Evolutionary conservation across 441 rosid species (phyloP), one percentile per base, ranked within the genome.

Genomic region (Jatropha multifida): DNA sequence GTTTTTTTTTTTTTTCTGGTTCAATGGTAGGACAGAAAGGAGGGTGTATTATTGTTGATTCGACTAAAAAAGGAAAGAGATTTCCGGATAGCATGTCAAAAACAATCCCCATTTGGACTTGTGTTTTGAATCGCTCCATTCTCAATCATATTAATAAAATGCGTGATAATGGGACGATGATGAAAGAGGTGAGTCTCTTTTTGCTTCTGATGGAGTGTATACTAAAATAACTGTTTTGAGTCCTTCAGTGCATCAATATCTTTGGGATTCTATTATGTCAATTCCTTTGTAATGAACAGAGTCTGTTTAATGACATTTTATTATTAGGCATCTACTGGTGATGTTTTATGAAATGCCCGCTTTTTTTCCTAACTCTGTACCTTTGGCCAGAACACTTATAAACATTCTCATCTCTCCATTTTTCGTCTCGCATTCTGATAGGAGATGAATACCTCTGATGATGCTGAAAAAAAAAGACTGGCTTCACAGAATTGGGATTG

Each of bases 21-120:
- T 79, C 65, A n/a, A 76, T 82, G 78, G 76, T 88, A 94, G 99
- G 94, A 81, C 90, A 91, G 86, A 88, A 87, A 81, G 97, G 94
- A 82, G 99, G 99, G 23, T 95, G 99, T 79, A 83, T 93, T 17
- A 83, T 95, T 40, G 80, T 93, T 41, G 98, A 95, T 88, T 90
- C 99, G 0, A 95, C 98, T 11, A 85, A 97, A 55, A 92, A 79
- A 84, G 98, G 99, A 76, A 95, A 95, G 89, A 81, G 90, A 32
- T 95, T 95, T 85, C 98, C 98, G 0, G 99, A 95, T 82, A 92
- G 99, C 76, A 93, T 95, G 96, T 95, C 99, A 1, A 95, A 93
- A 83, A 95, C 99, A 0, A 92, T 95, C 78, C 99, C 99, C 6
- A 92, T 95, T 69, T 95, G 98, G 97, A 80, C 95, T 2, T 95